Conservation (phyloP, 2,329 filamentous ascomycete species). For the Colletotrichum costaricense region DNA sequence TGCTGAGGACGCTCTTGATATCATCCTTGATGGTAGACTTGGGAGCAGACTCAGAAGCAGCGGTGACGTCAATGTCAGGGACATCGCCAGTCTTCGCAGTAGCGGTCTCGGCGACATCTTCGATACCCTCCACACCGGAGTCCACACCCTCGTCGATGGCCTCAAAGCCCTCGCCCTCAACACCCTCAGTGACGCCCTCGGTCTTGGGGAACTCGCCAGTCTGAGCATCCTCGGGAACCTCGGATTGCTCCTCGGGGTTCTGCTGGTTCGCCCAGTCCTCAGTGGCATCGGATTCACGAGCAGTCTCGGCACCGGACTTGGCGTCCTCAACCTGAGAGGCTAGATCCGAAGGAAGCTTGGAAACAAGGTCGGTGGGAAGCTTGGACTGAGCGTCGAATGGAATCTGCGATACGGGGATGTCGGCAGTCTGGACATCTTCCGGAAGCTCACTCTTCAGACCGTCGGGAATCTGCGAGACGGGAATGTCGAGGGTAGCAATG, state of each 20-base stretch:
- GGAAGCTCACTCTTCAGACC: constrained; percentile 32
- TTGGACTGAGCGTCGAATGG: constrained; percentile 26
- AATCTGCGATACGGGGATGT: constrained; percentile 32
- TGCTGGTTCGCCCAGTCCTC: constrained; percentile 29
- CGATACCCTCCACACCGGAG: not conserved
- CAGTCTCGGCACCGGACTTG: not conserved
- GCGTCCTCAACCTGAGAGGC: constrained; percentile 6
- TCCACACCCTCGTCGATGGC: not conserved
- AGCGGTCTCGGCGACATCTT: not conserved
- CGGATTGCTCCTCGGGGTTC: constrained; percentile 22
- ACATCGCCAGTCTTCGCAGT: constrained; percentile 13
- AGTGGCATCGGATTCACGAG: not conserved
- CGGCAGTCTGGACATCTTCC: constrained; percentile 34
- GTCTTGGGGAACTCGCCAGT: constrained; percentile 11
- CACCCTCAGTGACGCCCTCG: not conserved
- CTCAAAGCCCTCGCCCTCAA: not conserved
- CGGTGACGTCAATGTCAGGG: constrained; percentile 5
- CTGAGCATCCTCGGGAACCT: constrained; percentile 1
- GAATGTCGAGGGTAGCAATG: constrained; percentile 25
- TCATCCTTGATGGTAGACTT: constrained; percentile 29
- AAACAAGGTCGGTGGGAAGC: constrained; percentile 24
- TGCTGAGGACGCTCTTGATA: constrained; percentile 23
- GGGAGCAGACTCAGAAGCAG: constrained; percentile 9
- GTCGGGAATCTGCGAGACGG: constrained; percentile 26
- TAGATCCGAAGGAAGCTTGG: constrained; percentile 18